A percentile compares a stretch with the other conserved stretches of the same genome.
Evolutionary conservation across 495 filamentous ascomycete genomes (phyloP).

Genomic region (Podospora bellae-mahoneyi): DNA sequence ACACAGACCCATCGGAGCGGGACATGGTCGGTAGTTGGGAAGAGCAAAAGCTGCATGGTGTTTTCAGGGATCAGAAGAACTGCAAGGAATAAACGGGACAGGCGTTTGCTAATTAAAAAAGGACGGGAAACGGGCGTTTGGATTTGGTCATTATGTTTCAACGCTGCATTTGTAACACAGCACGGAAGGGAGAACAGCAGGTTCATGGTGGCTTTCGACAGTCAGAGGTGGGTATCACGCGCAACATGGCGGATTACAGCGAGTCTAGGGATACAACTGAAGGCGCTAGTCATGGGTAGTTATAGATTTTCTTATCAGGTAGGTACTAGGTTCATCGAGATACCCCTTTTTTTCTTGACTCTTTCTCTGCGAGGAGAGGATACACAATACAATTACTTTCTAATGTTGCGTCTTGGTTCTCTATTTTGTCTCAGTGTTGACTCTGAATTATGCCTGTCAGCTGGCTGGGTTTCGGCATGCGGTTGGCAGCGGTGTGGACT

Average conservation of each 20-base stretch:
- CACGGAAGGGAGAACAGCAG: background rate
- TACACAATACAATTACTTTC: too few species aligned
- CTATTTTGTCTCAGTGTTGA: too few species aligned
- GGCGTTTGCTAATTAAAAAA: background rate
- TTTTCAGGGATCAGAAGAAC: background rate
- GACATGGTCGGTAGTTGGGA: background rate
- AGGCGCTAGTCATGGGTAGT: background rate
- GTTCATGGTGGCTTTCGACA: background rate
- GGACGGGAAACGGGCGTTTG: background rate
- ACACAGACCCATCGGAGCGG: background rate
- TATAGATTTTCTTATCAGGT: background rate
- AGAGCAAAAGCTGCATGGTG: background rate
- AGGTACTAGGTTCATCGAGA: background rate
- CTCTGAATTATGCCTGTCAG: too few species aligned
- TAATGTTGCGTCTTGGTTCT: too few species aligned
- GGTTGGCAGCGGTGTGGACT: too few species aligned
- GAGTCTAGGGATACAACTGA: constrained; percentile 8
- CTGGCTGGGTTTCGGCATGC: too few species aligned
- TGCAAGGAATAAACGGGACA: background rate
- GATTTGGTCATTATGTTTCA: background rate
- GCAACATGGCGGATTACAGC: constrained; percentile 1
- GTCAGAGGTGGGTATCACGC: background rate
- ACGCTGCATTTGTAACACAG: background rate
- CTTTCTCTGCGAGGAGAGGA: too few species aligned
- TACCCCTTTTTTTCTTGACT: background rate